Base-by-base conservation (phyloP, 2,329 filamentous ascomycete species). In the Sclerotinia trifoliorum region DNA sequence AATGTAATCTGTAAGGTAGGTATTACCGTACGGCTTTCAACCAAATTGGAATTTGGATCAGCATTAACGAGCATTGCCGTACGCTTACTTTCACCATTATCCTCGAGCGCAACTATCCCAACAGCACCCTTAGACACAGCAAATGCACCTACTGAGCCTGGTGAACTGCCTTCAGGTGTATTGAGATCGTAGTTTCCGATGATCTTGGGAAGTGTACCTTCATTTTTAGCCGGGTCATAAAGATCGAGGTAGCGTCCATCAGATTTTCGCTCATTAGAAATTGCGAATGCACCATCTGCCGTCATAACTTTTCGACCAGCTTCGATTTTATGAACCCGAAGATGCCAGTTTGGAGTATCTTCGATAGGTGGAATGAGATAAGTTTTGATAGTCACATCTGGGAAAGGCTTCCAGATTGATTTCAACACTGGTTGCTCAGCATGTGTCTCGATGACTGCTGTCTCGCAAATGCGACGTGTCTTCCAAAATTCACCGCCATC, bases 401-500 rank as follows among this genome's bases (percentile, higher is more conserved):
- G 77, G 81, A 89, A 93, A 0, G 90, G 90, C 70, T 84, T 85
- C 90, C 91, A 93, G 39, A 82, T 80, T 0, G 89, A 92, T 8
- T 89, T 85, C 15, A 94, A 80, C 1, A 92, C 85, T 0, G 89
- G 86, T 13, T 74, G 73, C 26, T 78, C 81, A 24, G 83, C 83
- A 21, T 84, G 82, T 19, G 82, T 79, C 73, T 90, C 85, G 67
- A 93, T 84, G 0, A 81, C 81, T 0, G 88, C 85, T 72, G 90
- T 86, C 57, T 88, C 82, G n/a, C 86, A 89, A 32, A 88, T 81
- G 46, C 90, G 81, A n/a, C 91, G 83, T 68, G 90, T 87, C 78
- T 92, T 91, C 91, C 91, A 94, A 71, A 88, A 86, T 78, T 93
- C 90, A 48, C 90, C 91, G 26, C 85, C 88, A 77, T 93, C 91